Conservation (phyloP, 2,329 filamentous ascomycete species). For the Alternaria dauci region DNA sequence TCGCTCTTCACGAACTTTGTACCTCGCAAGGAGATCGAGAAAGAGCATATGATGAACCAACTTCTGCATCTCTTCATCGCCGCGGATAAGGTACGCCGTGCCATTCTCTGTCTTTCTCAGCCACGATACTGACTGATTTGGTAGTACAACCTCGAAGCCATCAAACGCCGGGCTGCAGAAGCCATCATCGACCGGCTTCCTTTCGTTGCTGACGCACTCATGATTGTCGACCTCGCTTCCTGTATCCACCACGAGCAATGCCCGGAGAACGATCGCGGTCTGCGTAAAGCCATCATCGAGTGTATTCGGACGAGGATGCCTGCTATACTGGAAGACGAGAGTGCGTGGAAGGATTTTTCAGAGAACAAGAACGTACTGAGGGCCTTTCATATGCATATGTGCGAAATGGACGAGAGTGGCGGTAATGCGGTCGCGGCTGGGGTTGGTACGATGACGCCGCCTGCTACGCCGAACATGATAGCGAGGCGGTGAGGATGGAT, state of each 20-base stretch:
- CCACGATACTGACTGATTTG: too few relatives aligned
- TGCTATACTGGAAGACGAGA: not conserved
- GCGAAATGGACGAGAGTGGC: not conserved
- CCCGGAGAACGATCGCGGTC: constrained; percentile 24
- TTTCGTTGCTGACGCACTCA: constrained; percentile 25
- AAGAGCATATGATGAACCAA: constrained; percentile 19
- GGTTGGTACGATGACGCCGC: not conserved
- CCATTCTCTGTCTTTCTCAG: too few relatives aligned
- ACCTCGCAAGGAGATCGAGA: constrained; percentile 20
- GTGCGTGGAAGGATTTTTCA: constrained; percentile 22
- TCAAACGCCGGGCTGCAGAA: constrained; percentile 23
- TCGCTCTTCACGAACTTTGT: constrained; percentile 34
- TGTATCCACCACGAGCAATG: constrained; percentile 13
- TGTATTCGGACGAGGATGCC: constrained; percentile 15
- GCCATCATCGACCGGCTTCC: constrained; percentile 32
- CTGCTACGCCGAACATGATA: not conserved
- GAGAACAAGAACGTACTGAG: constrained; percentile 20
- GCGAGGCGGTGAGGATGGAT: too few relatives aligned
- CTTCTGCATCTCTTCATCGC: constrained; percentile 31
- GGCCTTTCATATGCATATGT: constrained; percentile 19
- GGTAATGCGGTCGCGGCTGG: not conserved
- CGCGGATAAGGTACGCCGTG: constrained; percentile 15
- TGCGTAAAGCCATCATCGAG: constrained; percentile 24
- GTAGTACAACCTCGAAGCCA: constrained; percentile 31
- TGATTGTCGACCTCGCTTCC: constrained; percentile 25